These are phyloP conservation scores for Coix lacrymajobi DNA, from an alignment of 176 grass and related monocot genomes.

Conservation along the genomic window DNA sequence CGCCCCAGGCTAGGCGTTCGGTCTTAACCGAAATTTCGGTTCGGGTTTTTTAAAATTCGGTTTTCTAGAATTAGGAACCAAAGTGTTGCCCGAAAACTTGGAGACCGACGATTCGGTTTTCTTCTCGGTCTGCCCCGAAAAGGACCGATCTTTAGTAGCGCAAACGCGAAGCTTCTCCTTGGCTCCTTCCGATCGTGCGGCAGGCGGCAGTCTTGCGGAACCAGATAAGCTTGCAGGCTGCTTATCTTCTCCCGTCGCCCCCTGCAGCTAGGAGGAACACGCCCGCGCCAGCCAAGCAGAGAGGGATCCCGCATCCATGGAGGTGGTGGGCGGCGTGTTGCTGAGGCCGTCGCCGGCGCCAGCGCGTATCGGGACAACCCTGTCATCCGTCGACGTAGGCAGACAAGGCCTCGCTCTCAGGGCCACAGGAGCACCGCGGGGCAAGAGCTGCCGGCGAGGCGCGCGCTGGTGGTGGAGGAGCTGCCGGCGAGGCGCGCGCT, in stretches of 20 bases:
- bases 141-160: too few species aligned
- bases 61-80: too few species aligned
- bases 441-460: slow-evolving; percentile 32
- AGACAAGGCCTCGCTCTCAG: slow-evolving; percentile 1
- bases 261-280: background rate
- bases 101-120: too few species aligned
- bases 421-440: background rate
- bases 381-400: background rate
- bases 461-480: slow-evolving; percentile 52
- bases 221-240: slow-evolving; percentile 15
- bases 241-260: slow-evolving; percentile 35
- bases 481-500: too few species aligned
- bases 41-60: too few species aligned
- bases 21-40: too few species aligned
- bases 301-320: slow-evolving; percentile 35
- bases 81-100: too few species aligned
- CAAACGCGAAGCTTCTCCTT: too few species aligned
- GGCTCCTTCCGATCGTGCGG: too few species aligned
- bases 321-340: slow-evolving; percentile 47
- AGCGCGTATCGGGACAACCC: background rate
- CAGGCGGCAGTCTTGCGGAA: too few species aligned
- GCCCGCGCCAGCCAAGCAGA: background rate
- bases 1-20: too few species aligned
- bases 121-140: too few species aligned
- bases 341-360: slow-evolving; percentile 28